Conservation (phyloP, 306 rosid genomes). For the Trifolium repens region DNA sequence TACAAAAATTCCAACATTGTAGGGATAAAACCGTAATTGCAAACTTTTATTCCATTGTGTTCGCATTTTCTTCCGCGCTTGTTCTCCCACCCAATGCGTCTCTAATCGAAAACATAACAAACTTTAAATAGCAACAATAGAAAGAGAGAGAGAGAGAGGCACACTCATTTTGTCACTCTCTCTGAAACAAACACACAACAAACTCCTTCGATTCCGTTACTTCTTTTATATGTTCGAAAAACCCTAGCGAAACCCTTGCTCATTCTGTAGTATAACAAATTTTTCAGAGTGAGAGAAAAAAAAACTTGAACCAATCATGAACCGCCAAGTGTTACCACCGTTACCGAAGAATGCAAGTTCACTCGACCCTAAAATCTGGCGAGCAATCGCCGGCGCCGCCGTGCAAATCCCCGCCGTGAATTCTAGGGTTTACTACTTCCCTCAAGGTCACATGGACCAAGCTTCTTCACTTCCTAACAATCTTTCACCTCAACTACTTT, state of each 20-base stretch:
- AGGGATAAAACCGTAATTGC: conserved; percentile 41
- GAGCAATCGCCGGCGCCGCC: conserved; percentile 61
- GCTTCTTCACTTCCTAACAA: conserved; percentile 44
- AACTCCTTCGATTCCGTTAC: not conserved
- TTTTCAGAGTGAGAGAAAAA: too few relatives aligned
- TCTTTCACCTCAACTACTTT: conserved; percentile 43
- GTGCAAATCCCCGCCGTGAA: conserved; percentile 54
- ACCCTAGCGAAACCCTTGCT: conserved; percentile 35
- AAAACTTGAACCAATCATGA: conserved; percentile 1
- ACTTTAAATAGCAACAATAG: conserved; percentile 1
- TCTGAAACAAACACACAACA: not conserved
- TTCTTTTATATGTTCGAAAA: conserved; percentile 31
- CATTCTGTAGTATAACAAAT: not conserved
- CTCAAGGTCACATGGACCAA: conserved; percentile 77
- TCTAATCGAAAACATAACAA: conserved; percentile 15
- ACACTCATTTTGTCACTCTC: conserved; percentile 17
- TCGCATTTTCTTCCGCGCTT: conserved; percentile 30
- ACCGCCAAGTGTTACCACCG: conserved; percentile 13
- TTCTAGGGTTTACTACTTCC: conserved; percentile 86
- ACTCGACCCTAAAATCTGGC: conserved; percentile 61
- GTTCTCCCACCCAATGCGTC: conserved; percentile 4
- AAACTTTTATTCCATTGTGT: not conserved
- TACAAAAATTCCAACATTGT: not conserved
- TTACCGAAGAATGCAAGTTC: conserved; percentile 19
- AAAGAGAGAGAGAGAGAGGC: not conserved